Evolutionary conservation across 495 filamentous ascomycete genomes (phyloP).

Genomic region (Staphylotrichum longicolle): DNA sequence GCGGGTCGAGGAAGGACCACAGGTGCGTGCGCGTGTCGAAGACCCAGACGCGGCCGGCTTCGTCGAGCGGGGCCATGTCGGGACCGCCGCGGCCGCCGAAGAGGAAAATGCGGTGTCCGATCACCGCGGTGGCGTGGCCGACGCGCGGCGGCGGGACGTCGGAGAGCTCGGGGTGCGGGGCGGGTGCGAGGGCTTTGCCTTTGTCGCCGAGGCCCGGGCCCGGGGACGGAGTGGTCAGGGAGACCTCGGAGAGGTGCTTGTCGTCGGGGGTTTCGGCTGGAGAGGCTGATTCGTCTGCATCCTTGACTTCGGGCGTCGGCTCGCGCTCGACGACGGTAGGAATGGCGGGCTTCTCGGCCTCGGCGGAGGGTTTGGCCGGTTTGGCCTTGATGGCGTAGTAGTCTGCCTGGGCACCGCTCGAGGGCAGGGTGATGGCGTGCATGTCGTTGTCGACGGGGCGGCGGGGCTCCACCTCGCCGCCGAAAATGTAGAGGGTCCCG

Average conservation of each 20-base stretch:
- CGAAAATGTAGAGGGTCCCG: conserved; percentile 68
- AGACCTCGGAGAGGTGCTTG: conserved; percentile 14
- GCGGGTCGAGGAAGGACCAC: conserved; percentile 56
- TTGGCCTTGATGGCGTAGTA: conserved; percentile 55
- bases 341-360: background rate
- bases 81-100: conserved; percentile 57
- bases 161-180: conserved; percentile 19
- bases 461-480: conserved; percentile 52
- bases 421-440: conserved; percentile 62
- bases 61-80: conserved; percentile 51
- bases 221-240: conserved; percentile 13
- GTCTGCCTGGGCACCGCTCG: conserved; percentile 51
- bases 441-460: conserved; percentile 66
- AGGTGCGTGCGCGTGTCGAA: conserved; percentile 56
- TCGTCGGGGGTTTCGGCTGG: conserved; percentile 13
- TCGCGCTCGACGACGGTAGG: background rate
- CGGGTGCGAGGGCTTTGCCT: conserved; percentile 24
- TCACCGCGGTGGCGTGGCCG: conserved; percentile 57
- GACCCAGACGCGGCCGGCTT: conserved; percentile 64
- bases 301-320: background rate
- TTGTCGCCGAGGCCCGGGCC: conserved; percentile 24
- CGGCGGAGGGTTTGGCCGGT: conserved; percentile 10
- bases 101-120: conserved; percentile 60
- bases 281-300: conserved; percentile 21
- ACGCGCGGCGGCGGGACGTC: conserved; percentile 51